These are phyloP conservation scores for Penicillium griseofulvum DNA, from an alignment of 2,329 filamentous ascomycete species.

Conservation along the genomic window DNA sequence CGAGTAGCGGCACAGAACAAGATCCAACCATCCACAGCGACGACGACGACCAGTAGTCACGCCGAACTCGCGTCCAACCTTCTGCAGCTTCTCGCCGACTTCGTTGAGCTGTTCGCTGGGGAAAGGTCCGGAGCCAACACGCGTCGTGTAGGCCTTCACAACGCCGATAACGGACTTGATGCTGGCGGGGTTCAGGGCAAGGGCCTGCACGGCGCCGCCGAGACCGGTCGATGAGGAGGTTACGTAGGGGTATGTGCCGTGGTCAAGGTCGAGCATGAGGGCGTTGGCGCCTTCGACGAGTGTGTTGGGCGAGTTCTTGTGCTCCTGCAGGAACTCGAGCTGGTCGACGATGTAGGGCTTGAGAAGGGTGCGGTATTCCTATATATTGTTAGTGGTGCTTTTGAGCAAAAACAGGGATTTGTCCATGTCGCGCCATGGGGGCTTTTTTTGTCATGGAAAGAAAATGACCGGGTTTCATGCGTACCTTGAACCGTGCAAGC, in stretches of 20 bases:
- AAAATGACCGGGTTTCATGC: neutral
- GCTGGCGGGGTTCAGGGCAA: constrained; percentile 57
- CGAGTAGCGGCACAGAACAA: constrained; percentile 63
- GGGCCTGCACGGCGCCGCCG: constrained; percentile 55
- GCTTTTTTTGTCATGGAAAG: neutral
- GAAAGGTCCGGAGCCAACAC: constrained; percentile 60
- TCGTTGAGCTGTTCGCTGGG: constrained; percentile 61
- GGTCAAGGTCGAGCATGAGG: constrained; percentile 59
- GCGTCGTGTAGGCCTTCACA: constrained; percentile 64
- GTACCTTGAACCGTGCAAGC: constrained; percentile 55
- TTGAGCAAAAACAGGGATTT: neutral
- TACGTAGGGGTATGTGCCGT: constrained; percentile 53
- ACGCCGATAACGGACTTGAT: constrained; percentile 61
- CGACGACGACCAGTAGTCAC: constrained; percentile 61
- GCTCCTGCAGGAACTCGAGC: constrained; percentile 54
- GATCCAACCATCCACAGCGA: constrained; percentile 64
- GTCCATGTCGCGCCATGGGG: neutral
- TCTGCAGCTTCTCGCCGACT: constrained; percentile 56
- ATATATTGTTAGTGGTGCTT: neutral
- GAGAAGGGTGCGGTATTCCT: constrained; percentile 40
- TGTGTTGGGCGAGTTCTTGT: constrained; percentile 55
- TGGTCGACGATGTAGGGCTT: constrained; percentile 43
- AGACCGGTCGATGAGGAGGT: constrained; percentile 50
- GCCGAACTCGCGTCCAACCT: constrained; percentile 54
- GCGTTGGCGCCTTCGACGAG: constrained; percentile 64